Evolutionary conservation across 371 early-diverging fungal species (phyloP).

Genomic region (Lichtheimia hyalospora): DNA sequence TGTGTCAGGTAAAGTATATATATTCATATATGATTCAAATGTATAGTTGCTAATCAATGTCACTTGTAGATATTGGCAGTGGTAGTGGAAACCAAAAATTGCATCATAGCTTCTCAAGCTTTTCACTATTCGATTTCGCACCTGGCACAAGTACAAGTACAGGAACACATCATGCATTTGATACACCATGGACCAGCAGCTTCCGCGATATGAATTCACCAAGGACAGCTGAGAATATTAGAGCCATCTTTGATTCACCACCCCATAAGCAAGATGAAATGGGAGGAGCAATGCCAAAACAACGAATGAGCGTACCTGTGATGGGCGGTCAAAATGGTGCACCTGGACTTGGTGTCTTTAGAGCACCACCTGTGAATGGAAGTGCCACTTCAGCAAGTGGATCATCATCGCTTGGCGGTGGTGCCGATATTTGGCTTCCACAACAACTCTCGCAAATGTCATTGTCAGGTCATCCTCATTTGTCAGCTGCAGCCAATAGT

Average conservation of each 20-base stretch:
- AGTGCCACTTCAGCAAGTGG: constrained; percentile 8
- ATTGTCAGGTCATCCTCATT: constrained; percentile 1
- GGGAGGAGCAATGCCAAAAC: neutral
- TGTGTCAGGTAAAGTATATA: constrained; percentile 8
- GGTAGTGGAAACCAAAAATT: constrained; percentile 1
- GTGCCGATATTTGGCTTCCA: constrained; percentile 15
- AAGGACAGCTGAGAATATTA: constrained; percentile 36
- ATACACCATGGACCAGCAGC: constrained; percentile 35
- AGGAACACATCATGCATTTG: constrained; percentile 21
- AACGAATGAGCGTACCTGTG: constrained; percentile 15
- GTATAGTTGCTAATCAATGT: too few species aligned
- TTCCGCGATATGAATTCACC: constrained; percentile 43
- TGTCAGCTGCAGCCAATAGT: constrained; percentile 1
- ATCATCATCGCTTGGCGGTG: neutral
- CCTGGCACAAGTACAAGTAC: constrained; percentile 13
- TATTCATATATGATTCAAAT: neutral
- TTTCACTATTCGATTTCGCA: constrained; percentile 17
- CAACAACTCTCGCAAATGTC: constrained; percentile 10
- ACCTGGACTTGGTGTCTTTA: constrained; percentile 12
- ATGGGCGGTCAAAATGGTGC: constrained; percentile 11
- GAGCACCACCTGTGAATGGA: constrained; percentile 8
- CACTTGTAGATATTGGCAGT: constrained; percentile 6
- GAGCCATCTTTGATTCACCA: constrained; percentile 41
- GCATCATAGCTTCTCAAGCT: constrained; percentile 17
- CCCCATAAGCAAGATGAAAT: constrained; percentile 8